A percentile compares a stretch with the other conserved stretches of the same genome.
phyloP scores from a whole-genome alignment of 192 early-diverging fungal species.

The Coemansia sp. region DNA sequence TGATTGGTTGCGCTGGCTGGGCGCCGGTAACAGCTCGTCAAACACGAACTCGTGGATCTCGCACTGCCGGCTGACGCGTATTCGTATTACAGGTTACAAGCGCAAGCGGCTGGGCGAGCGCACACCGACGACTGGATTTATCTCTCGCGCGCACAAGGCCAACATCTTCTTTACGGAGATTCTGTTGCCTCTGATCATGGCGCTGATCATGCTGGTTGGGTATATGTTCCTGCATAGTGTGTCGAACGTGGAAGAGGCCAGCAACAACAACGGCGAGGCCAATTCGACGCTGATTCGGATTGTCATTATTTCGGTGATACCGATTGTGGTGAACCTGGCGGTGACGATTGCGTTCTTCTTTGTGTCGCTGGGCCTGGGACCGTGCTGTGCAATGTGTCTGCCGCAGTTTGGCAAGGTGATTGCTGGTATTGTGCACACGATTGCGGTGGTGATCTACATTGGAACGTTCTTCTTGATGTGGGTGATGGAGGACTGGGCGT shows the following conservation, averaged over 20 bases:
- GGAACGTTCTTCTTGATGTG: constrained; percentile 64
- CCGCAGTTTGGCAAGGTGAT: constrained; percentile 72
- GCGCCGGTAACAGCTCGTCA: constrained; percentile 72
- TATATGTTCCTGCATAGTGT: constrained; percentile 72
- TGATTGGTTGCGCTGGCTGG: constrained; percentile 80
- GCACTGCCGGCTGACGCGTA: constrained; percentile 67
- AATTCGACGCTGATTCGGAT: constrained; percentile 61
- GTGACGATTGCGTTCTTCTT: constrained; percentile 62
- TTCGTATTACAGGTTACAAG: constrained; percentile 78
- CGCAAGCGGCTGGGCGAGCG: constrained; percentile 67
- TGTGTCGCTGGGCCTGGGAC: constrained; percentile 64
- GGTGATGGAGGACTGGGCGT: constrained; percentile 67
- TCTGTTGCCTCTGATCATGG: constrained; percentile 65
- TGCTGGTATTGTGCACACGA: constrained; percentile 63
- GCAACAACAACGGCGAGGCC: constrained; percentile 33
- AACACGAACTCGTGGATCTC: constrained; percentile 79
- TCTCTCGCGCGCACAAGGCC: constrained; percentile 65
- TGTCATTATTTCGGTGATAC: constrained; percentile 64
- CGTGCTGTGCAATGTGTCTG: constrained; percentile 62
- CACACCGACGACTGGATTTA: constrained; percentile 62
- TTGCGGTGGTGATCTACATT: constrained; percentile 64
- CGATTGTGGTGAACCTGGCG: constrained; percentile 69
- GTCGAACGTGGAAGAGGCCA: constrained; percentile 34
- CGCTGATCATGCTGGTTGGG: constrained; percentile 59
- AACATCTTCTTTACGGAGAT: constrained; percentile 73